These are phyloP conservation scores for Drechslerella coelobrocha DNA, from an alignment of 2,329 filamentous ascomycete species.

Conservation along the genomic window DNA sequence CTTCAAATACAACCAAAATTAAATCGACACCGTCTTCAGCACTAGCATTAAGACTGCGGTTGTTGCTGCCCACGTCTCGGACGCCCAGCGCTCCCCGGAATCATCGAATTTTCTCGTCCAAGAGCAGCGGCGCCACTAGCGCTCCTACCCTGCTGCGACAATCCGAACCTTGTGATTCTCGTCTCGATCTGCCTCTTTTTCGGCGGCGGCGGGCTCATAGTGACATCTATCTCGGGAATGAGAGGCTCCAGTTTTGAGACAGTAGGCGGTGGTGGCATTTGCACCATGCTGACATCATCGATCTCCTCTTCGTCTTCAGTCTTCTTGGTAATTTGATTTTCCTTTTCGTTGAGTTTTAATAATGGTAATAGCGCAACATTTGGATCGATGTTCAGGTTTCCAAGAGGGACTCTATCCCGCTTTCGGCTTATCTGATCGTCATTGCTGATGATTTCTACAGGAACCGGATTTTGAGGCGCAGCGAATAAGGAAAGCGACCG, in stretches of 20 bases:
- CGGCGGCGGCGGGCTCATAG: slow-evolving; percentile 32
- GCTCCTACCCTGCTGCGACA: slow-evolving; percentile 22
- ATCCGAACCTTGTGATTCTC: slow-evolving; percentile 21
- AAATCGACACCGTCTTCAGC: background rate
- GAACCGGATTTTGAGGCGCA: slow-evolving; percentile 9
- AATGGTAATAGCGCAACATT: slow-evolving; percentile 26
- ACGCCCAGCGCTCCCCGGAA: slow-evolving; percentile 22
- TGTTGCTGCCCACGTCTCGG: slow-evolving; percentile 21
- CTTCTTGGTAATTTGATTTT: slow-evolving; percentile 16
- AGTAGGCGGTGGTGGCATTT: slow-evolving; percentile 3
- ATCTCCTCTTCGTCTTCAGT: slow-evolving; percentile 30
- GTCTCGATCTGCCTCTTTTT: slow-evolving; percentile 24
- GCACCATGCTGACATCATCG: slow-evolving; percentile 39
- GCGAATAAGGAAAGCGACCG: slow-evolving; percentile 11
- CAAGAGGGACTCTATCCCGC: slow-evolving; percentile 40
- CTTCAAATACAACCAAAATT: slow-evolving; percentile 3
- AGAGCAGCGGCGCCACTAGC: slow-evolving; percentile 32
- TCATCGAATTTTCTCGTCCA: slow-evolving; percentile 27
- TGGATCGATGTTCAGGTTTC: slow-evolving; percentile 19
- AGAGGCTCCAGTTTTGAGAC: background rate
- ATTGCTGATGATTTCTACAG: background rate
- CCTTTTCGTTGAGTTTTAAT: slow-evolving; percentile 17
- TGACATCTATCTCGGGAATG: slow-evolving; percentile 4
- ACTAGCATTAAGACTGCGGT: background rate
- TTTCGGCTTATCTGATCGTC: slow-evolving; percentile 10